Evolutionary conservation across 495 filamentous ascomycete species (phyloP).

Genomic region (Darksidea phi): DNA sequence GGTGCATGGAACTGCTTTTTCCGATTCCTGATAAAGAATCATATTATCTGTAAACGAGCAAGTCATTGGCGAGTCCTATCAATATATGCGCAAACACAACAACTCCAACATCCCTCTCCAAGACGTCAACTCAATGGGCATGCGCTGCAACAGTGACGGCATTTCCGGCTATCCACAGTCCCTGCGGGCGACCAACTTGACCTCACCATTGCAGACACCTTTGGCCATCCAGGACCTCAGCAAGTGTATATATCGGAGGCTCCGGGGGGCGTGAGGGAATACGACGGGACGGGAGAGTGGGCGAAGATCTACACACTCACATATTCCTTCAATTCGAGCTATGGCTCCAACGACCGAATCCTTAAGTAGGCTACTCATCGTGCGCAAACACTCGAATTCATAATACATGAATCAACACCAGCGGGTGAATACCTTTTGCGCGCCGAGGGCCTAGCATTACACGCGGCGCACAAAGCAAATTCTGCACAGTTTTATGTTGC

Average conservation of each 20-base stretch:
- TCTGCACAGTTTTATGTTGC: conserved; percentile 25
- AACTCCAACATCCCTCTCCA: conserved; percentile 22
- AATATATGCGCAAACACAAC: conserved; percentile 26
- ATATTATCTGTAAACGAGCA: conserved; percentile 30
- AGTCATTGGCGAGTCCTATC: conserved; percentile 21
- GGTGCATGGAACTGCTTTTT: no score
- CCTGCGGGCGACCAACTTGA: conserved; percentile 16
- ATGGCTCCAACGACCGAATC: conserved; percentile 8
- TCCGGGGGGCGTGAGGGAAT: conserved; percentile 27
- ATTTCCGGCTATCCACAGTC: conserved; percentile 5
- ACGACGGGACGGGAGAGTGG: conserved; percentile 44
- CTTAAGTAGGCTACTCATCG: conserved; percentile 16
- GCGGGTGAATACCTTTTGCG: conserved; percentile 24
- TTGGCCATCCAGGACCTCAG: conserved; percentile 27
- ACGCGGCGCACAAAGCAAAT: conserved; percentile 18
- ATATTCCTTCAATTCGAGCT: conserved; percentile 8
- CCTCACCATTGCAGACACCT: conserved; percentile 8
- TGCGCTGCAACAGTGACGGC: conserved; percentile 27
- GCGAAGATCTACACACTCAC: conserved; percentile 40
- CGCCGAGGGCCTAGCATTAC: conserved; percentile 16
- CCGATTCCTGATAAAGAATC: conserved; percentile 27
- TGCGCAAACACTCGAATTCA: conserved; percentile 16
- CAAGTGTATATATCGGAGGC: conserved; percentile 38
- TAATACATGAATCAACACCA: conserved; percentile 5
- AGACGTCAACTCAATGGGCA: conserved; percentile 23